Percentiles rank a stretch among this genome's conserved stretches.
Conservation (phyloP, 805 yeast genomes). For the Metschnikowia rubicola region DNA sequence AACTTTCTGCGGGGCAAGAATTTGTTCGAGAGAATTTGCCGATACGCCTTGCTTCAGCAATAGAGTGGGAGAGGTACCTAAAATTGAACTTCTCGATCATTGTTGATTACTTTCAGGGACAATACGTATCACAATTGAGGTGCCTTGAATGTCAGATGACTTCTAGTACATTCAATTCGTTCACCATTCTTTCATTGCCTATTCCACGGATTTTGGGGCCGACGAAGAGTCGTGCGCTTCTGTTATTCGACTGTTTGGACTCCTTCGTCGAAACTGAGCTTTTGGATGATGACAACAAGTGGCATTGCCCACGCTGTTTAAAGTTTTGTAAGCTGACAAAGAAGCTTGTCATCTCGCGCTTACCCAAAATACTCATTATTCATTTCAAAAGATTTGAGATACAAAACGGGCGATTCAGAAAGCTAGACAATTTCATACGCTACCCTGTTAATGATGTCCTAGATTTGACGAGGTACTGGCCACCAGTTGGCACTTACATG, state of each 20-base stretch:
- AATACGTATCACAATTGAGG: slow-evolving; percentile 70
- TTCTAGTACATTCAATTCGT: slow-evolving; percentile 83
- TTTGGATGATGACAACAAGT: slow-evolving; percentile 72
- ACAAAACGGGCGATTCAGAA: slow-evolving; percentile 45
- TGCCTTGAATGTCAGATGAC: slow-evolving; percentile 72
- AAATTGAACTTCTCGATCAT: slow-evolving; percentile 74
- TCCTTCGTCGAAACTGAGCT: slow-evolving; percentile 74
- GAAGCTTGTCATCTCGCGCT: slow-evolving; percentile 65
- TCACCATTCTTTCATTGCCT: slow-evolving; percentile 76
- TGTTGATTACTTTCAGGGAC: slow-evolving; percentile 86
- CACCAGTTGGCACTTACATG: slow-evolving; percentile 37
- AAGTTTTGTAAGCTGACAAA: slow-evolving; percentile 61
- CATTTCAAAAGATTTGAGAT: slow-evolving; percentile 78
- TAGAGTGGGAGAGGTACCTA: slow-evolving; percentile 89
- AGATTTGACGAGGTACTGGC: slow-evolving; percentile 75
- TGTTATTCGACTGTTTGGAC: slow-evolving; percentile 64
- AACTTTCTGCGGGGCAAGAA: slow-evolving; percentile 60
- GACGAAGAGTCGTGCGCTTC: slow-evolving; percentile 17
- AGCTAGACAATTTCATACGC: slow-evolving; percentile 60
- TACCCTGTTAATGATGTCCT: slow-evolving; percentile 59
- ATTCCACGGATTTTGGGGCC: slow-evolving; percentile 50
- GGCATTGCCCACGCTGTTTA: slow-evolving; percentile 82
- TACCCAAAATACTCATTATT: slow-evolving; percentile 76
- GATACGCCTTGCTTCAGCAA: slow-evolving; percentile 74
- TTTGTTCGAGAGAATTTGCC: slow-evolving; percentile 66